Percentiles rank a stretch among this genome's conserved stretches.
Conservation (phyloP, 441 rosid genomes). For the Mallotus japonicus region DNA sequence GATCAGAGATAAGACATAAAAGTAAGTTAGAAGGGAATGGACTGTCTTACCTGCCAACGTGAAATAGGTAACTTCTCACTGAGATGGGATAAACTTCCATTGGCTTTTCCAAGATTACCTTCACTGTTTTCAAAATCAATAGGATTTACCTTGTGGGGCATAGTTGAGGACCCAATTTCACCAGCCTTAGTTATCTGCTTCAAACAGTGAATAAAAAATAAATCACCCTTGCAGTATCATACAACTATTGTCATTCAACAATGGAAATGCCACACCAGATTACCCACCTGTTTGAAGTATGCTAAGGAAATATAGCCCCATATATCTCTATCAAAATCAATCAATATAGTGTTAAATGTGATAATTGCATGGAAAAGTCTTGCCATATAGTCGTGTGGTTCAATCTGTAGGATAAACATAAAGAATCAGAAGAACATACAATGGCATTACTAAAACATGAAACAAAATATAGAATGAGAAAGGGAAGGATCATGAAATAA, state of each 20-base stretch:
- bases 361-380: conserved; percentile 65
- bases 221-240: not conserved
- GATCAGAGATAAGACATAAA: not conserved
- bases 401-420: conserved; percentile 60
- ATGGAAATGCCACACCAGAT: conserved; percentile 17
- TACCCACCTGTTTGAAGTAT: conserved; percentile 78
- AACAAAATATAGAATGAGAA: not conserved
- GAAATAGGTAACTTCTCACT: conserved; percentile 83
- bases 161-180: conserved; percentile 93
- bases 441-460: not conserved
- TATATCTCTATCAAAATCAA: conserved; percentile 84
- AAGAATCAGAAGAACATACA: conserved; percentile 7
- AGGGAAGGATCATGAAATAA: not conserved
- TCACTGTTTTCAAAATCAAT: conserved; percentile 94
- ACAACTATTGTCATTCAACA: not conserved
- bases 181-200: conserved; percentile 91
- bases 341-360: conserved; percentile 72
- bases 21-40: not conserved
- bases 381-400: conserved; percentile 94
- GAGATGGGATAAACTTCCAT: conserved; percentile 62
- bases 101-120: conserved; percentile 94
- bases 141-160: conserved; percentile 99
- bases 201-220: conserved; percentile 10
- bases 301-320: conserved; percentile 90
- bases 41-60: conserved; percentile 75